Percentiles rank a stretch among this genome's conserved stretches.
phyloP scores from a whole-genome alignment of 1,284 basidiomycete species.

The Abortiporus biennis region DNA sequence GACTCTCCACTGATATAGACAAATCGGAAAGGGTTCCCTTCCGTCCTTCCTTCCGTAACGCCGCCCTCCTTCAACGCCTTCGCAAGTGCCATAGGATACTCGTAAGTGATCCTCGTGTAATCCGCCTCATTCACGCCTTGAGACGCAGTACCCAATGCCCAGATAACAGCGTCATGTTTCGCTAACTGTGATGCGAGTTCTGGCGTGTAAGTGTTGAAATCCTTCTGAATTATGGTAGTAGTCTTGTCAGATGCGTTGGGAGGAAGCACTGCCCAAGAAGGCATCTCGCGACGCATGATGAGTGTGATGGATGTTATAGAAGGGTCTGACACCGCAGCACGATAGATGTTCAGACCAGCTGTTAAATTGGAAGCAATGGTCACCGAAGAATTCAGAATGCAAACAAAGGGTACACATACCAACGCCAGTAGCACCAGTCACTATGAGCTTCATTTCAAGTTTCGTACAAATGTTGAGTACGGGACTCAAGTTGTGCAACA shows the following conservation, averaged over 20 bases:
- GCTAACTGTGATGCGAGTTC: conserved; percentile 26
- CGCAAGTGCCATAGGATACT: conserved; percentile 27
- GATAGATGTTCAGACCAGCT: conserved; percentile 34
- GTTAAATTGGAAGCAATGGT: no score
- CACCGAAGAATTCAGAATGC: not conserved
- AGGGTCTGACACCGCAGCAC: conserved; percentile 29
- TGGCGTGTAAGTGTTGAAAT: conserved; percentile 29
- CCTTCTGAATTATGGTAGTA: conserved; percentile 24
- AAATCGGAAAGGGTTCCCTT: conserved; percentile 26
- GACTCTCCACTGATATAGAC: conserved; percentile 28
- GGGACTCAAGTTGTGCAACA: no score
- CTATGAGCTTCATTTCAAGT: conserved; percentile 29
- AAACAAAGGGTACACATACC: conserved; percentile 16
- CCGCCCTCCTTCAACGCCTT: conserved; percentile 26
- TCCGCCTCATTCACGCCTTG: conserved; percentile 29
- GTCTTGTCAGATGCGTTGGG: conserved; percentile 25
- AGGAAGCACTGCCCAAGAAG: conserved; percentile 27
- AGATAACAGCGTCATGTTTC: conserved; percentile 33
- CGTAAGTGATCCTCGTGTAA: conserved; percentile 32
- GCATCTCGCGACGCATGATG: conserved; percentile 25
- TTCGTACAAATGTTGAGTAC: no score
- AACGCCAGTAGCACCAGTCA: conserved; percentile 31
- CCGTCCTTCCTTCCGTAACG: conserved; percentile 15
- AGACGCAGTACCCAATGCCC: conserved; percentile 31
- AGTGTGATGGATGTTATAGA: conserved; percentile 29